These are phyloP conservation scores for Asterochloris erici DNA, from an alignment of 139 green algal genomes.

Conservation along the genomic window DNA sequence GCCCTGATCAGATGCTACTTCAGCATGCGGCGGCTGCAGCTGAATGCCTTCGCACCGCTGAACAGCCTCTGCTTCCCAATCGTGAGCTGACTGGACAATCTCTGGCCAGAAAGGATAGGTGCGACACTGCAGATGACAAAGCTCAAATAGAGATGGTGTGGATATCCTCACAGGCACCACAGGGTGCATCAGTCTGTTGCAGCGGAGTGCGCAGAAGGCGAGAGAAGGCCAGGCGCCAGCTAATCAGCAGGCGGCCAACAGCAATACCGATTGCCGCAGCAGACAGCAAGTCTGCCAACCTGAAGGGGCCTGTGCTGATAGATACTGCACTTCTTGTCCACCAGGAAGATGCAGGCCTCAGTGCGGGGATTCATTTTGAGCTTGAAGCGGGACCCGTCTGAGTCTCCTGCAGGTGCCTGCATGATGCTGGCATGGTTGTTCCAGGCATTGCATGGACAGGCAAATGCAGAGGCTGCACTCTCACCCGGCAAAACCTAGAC, in stretches of 20 bases:
- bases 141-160: not conserved
- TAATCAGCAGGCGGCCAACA: too few relatives aligned
- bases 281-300: not conserved
- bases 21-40: not conserved
- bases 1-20: too few relatives aligned
- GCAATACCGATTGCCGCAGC: too few relatives aligned
- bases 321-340: conserved; percentile 2
- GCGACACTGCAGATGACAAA: conserved; percentile 4
- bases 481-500: not conserved
- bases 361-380: not conserved
- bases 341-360: conserved; percentile 2
- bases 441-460: not conserved
- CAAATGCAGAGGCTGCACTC: not conserved
- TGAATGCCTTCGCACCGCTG: conserved; percentile 7
- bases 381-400: not conserved
- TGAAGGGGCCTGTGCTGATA: conserved; percentile 7
- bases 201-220: not conserved
- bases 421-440: not conserved
- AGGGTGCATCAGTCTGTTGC: not conserved
- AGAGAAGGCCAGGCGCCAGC: too few relatives aligned
- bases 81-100: not conserved
- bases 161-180: not conserved
- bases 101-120: conserved; percentile 19
- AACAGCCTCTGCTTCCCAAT: conserved; percentile 18
- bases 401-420: not conserved